Evolutionary conservation across 2,329 filamentous ascomycete species (phyloP), one percentile per base, ranked within the genome.

Genomic region (Neonectria punicea): DNA sequence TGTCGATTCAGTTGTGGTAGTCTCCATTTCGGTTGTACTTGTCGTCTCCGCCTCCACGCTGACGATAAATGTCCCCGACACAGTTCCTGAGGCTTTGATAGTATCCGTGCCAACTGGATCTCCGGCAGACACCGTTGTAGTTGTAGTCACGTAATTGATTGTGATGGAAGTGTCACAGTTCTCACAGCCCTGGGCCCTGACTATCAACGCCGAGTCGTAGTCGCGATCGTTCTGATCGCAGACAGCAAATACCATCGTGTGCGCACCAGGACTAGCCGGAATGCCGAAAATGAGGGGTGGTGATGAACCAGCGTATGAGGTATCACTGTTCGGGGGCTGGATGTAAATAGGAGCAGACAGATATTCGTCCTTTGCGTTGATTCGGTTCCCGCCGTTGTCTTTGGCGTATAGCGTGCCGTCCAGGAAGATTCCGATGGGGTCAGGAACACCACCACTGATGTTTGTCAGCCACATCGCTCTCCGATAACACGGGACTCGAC

Each of bases 41-140:
- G 47, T 32, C 11, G 49, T 50, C 9, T 30, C 41, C 3, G 50
- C 25, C 13, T 36, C 11, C 34, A 36, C 63, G 1, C 25, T 58
- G n/a, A 68, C 51, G 6, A n/a, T 2, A 11, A 68, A 34, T 10
- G 69, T 71, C 30, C 66, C 69, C 13, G 66, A 70, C 1, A 59
- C 55, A 10, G 69, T 71, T 14, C 62, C 63, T 6, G 61, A 67
- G 20, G 69, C 67, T 16, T 30, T 58, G 5, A 6, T 56, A 2
- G 69, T 71, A 1, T 56, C 61, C 9, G 63, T 67, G 43, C 22
- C 67, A 5, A 36, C 13, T 39, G 44, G 3, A 2, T 54, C 41
- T 18, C 63, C 61, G 1, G 55, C 7, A 3, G 13, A 8, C 3
- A 70, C 22, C 3, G 58, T 58, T 14, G 41, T 50, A 7, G 63